Evolutionary conservation across 2,329 filamentous ascomycete genomes (phyloP).

Genomic region (Pyricularia pennisetigena): DNA sequence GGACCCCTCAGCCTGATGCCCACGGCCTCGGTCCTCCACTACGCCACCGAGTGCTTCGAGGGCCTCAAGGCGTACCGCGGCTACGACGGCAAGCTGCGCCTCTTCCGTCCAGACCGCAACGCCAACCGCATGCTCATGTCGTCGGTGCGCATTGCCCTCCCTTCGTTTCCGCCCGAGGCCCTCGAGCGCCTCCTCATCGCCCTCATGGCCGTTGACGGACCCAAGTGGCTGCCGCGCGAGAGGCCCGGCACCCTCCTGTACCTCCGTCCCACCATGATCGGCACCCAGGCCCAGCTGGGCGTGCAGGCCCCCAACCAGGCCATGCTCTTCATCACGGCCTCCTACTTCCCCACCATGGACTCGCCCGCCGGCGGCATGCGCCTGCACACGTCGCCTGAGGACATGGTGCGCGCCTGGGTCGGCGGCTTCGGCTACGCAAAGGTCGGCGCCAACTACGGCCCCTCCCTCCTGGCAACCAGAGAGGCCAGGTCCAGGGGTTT

Average conservation of each 20-base stretch:
- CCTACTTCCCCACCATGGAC: constrained; percentile 50
- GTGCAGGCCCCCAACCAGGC: constrained; percentile 73
- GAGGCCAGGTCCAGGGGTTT: constrained; percentile 67
- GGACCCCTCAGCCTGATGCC: constrained; percentile 70
- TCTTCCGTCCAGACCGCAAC: constrained; percentile 72
- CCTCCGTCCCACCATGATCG: constrained; percentile 80
- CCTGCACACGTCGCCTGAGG: constrained; percentile 68
- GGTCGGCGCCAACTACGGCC: constrained; percentile 89
- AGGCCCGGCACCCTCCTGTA: constrained; percentile 67
- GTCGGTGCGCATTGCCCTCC: constrained; percentile 59
- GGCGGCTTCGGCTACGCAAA: constrained; percentile 90
- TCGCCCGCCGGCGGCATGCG: constrained; percentile 49
- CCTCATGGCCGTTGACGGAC: constrained; percentile 62
- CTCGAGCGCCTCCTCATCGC: constrained; percentile 64
- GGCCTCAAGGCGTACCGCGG: constrained; percentile 76
- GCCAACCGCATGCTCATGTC: constrained; percentile 54
- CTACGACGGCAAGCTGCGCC: constrained; percentile 60
- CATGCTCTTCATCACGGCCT: constrained; percentile 76
- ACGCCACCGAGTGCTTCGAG: constrained; percentile 87
- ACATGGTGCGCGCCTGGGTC: constrained; percentile 85
- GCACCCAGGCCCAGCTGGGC: constrained; percentile 68
- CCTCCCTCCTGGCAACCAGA: constrained; percentile 65
- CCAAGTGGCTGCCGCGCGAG: constrained; percentile 68
- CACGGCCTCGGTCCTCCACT: constrained; percentile 73
- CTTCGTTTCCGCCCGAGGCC: constrained; percentile 60